A percentile compares a stretch with the other conserved stretches of the same genome.
These are phyloP conservation scores for Phytophthora tubulina DNA, from an alignment of 352 stramenopile genomes.

Conservation along the genomic window DNA sequence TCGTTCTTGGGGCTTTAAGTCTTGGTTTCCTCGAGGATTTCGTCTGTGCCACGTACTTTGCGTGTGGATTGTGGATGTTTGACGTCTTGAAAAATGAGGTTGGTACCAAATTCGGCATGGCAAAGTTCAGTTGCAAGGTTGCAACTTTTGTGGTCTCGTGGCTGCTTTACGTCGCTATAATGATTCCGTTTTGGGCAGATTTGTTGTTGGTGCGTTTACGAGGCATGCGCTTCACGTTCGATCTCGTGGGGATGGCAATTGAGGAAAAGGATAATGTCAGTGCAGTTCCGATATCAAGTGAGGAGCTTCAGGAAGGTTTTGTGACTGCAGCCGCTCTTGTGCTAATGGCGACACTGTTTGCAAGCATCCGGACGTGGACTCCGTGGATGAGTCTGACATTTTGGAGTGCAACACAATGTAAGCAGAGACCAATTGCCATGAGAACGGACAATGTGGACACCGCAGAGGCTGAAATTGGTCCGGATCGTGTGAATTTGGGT, in stretches of 20 bases:
- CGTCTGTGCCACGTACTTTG: slow-evolving; percentile 37
- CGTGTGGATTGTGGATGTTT: slow-evolving; percentile 6
- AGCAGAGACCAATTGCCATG: too few relatives aligned
- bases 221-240: slow-evolving; percentile 57
- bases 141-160: slow-evolving; percentile 43
- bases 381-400: too few relatives aligned
- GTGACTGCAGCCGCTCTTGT: slow-evolving; percentile 8
- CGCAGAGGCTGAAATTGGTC: too few relatives aligned
- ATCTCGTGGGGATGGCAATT: slow-evolving; percentile 51
- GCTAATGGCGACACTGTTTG: slow-evolving; percentile 21
- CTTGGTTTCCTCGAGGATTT: slow-evolving; percentile 60
- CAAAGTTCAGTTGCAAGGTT: slow-evolving; percentile 24
- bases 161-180: slow-evolving; percentile 33
- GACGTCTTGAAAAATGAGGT: slow-evolving; percentile 13
- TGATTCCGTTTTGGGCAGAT: slow-evolving; percentile 44
- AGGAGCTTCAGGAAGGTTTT: slow-evolving; percentile 18
- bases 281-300: slow-evolving; percentile 38
- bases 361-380: neutral
- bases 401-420: too few relatives aligned
- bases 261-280: slow-evolving; percentile 43
- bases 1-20: slow-evolving; percentile 26
- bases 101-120: neutral
- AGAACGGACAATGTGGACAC: too few relatives aligned
- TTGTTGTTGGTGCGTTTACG: slow-evolving; percentile 47
- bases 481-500: too few relatives aligned